A percentile compares a stretch with the other conserved stretches of the same genome.
These are phyloP conservation scores for Hypoxylon intermedium DNA, from an alignment of 495 filamentous ascomycete species.

Conservation along the genomic window DNA sequence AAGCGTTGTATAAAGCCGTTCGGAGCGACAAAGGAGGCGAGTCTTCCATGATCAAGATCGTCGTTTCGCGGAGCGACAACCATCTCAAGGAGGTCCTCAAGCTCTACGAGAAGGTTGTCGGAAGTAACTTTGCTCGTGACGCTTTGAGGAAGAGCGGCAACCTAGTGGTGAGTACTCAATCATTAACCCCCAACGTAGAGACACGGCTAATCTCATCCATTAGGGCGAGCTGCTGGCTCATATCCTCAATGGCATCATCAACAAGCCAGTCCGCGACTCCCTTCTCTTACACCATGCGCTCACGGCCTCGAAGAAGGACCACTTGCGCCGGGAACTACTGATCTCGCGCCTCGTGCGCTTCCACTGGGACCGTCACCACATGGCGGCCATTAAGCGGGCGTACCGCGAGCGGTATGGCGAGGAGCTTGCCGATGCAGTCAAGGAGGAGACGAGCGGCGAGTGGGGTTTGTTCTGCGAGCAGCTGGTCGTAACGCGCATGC, in stretches of 20 bases:
- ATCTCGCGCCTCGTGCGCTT: constrained; percentile 80
- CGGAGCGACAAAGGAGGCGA: constrained; percentile 82
- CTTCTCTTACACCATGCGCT: constrained; percentile 94
- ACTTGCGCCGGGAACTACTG: constrained; percentile 78
- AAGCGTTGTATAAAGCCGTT: constrained; percentile 72
- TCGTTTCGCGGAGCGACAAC: constrained; percentile 76
- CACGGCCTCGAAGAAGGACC: constrained; percentile 64
- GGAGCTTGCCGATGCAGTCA: constrained; percentile 68
- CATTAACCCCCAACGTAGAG: constrained; percentile 2
- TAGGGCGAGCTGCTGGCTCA: constrained; percentile 95
- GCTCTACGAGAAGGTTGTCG: constrained; percentile 71
- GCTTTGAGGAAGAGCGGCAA: constrained; percentile 89
- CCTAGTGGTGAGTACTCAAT: constrained; percentile 73
- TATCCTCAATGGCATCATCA: constrained; percentile 95
- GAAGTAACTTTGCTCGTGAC: constrained; percentile 82
- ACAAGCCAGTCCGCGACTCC: constrained; percentile 91
- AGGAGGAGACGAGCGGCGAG: constrained; percentile 57
- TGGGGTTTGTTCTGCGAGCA: constrained; percentile 62
- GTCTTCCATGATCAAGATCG: constrained; percentile 86
- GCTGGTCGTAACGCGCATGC: constrained; percentile 61
- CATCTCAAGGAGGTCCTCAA: constrained; percentile 82
- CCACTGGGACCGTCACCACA: constrained; percentile 83
- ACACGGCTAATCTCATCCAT: constrained; percentile 15
- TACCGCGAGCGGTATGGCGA: constrained; percentile 75
- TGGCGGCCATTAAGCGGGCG: constrained; percentile 72